Evolutionary conservation across 352 stramenopile genomes (phyloP).

Genomic region (Pythium apleroticum): DNA sequence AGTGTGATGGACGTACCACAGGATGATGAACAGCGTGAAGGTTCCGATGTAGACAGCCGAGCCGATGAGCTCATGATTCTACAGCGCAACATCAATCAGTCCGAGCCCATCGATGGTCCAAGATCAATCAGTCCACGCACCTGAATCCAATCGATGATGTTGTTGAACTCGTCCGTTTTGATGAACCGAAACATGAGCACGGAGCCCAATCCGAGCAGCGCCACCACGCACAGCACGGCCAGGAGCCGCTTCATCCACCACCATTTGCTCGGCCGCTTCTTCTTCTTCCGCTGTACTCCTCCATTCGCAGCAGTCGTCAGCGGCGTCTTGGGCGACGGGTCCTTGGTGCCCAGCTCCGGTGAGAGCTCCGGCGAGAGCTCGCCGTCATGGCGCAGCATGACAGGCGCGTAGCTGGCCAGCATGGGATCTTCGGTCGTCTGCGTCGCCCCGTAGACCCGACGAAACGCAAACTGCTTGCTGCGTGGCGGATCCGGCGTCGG

Average conservation of each 20-base stretch:
- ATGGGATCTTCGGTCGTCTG: not conserved
- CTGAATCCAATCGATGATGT: slow-evolving; percentile 51
- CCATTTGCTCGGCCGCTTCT: slow-evolving; percentile 15
- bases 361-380: slow-evolving; percentile 19
- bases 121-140: slow-evolving; percentile 13
- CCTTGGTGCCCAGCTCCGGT: not conserved
- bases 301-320: slow-evolving; percentile 15
- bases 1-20: slow-evolving; percentile 33
- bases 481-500: not conserved
- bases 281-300: not conserved
- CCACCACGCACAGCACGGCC: slow-evolving; percentile 21
- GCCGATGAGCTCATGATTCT: slow-evolving; percentile 42
- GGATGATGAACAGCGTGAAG: slow-evolving; percentile 51
- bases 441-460: not conserved
- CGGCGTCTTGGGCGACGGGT: slow-evolving; percentile 20
- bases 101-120: not conserved
- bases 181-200: slow-evolving; percentile 37
- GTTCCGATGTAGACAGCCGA: slow-evolving; percentile 41
- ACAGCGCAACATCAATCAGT: not conserved
- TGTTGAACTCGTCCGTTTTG: slow-evolving; percentile 46
- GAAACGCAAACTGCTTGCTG: not conserved
- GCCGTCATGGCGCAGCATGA: slow-evolving; percentile 6
- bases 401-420: slow-evolving; percentile 21
- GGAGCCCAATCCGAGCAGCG: slow-evolving; percentile 26
- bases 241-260: slow-evolving; percentile 25